These are phyloP conservation scores for Escovopsis sp. DNA, from an alignment of 2,329 filamentous ascomycete species.

Conservation along the genomic window DNA sequence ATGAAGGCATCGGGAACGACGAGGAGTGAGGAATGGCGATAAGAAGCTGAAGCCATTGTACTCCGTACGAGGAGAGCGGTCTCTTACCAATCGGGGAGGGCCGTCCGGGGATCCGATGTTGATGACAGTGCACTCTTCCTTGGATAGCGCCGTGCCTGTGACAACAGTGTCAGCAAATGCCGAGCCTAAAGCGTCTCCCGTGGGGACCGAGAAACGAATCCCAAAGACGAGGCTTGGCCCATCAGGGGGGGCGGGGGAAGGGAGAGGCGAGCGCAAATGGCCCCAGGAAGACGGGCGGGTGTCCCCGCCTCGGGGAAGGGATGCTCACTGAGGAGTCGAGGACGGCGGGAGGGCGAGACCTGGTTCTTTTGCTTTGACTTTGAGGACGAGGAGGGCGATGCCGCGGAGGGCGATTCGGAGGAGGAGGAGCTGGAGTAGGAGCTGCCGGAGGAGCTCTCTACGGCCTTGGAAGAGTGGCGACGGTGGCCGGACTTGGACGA, in stretches of 20 bases:
- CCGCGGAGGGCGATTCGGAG: too few species aligned
- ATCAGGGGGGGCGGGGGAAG: background rate
- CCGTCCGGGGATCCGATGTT: constrained; percentile 62
- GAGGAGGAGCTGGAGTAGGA: constrained; percentile 27
- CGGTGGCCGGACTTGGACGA: constrained; percentile 20
- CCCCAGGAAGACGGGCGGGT: background rate
- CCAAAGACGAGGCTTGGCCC: background rate
- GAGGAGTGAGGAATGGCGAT: too few species aligned
- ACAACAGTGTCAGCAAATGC: constrained; percentile 14
- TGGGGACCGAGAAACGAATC: too few species aligned
- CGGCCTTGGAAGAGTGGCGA: constrained; percentile 28
- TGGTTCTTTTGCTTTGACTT: constrained; percentile 33
- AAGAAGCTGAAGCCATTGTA: background rate
- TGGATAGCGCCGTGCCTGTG: constrained; percentile 53
- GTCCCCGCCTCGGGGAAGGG: background rate
- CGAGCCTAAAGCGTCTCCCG: constrained; percentile 1
- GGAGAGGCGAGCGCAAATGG: background rate
- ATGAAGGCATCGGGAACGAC: too few species aligned
- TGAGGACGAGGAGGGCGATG: constrained; percentile 41
- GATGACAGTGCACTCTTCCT: constrained; percentile 66
- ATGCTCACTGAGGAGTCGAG: constrained; percentile 42
- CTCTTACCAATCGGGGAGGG: constrained; percentile 52
- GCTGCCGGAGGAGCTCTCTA: constrained; percentile 28
- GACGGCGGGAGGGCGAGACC: constrained; percentile 38
- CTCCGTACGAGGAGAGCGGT: background rate